A percentile compares a stretch with the other conserved stretches of the same genome.
phyloP scores from a whole-genome alignment of 345 rosid species.

The Populus davidiana region DNA sequence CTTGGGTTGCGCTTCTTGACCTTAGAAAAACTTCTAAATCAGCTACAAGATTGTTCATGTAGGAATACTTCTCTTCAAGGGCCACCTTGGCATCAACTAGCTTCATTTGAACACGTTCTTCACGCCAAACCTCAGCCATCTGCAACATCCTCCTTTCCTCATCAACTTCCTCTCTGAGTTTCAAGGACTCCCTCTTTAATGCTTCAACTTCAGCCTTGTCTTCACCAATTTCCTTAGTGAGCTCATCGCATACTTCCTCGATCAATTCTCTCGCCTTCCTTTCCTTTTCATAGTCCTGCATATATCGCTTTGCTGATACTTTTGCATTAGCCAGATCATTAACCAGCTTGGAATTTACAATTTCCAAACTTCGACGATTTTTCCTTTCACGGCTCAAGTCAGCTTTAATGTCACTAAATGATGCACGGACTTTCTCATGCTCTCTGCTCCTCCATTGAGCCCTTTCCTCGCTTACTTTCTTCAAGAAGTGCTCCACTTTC shows the following conservation, averaged over 20 bases:
- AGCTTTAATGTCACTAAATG: constrained; percentile 58
- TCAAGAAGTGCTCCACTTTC: constrained; percentile 81
- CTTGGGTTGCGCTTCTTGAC: constrained; percentile 39
- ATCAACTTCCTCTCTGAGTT: constrained; percentile 62
- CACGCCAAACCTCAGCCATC: constrained; percentile 99
- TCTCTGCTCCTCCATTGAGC: constrained; percentile 77
- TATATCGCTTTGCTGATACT: constrained; percentile 50
- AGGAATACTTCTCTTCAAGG: constrained; percentile 52
- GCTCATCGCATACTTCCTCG: constrained; percentile 91
- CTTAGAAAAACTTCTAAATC: constrained; percentile 52
- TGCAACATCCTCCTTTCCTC: constrained; percentile 91
- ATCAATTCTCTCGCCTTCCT: constrained; percentile 63
- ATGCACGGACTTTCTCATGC: constrained; percentile 79
- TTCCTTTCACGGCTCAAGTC: constrained; percentile 70
- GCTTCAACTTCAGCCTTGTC: constrained; percentile 77
- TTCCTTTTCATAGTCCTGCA: constrained; percentile 71
- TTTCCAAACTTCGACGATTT: constrained; percentile 64
- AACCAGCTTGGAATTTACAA: constrained; percentile 64
- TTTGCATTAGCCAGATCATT: constrained; percentile 76
- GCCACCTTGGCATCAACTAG: constrained; percentile 75
- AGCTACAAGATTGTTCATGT: constrained; percentile 58
- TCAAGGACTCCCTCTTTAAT: constrained; percentile 61
- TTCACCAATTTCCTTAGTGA: constrained; percentile 77
- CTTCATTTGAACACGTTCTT: constrained; percentile 95
- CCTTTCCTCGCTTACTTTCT: constrained; percentile 81